Evolutionary conservation across 176 grass and related monocot species (phyloP), one percentile per base, ranked within the genome.

Genomic region (Lolium perenne): DNA sequence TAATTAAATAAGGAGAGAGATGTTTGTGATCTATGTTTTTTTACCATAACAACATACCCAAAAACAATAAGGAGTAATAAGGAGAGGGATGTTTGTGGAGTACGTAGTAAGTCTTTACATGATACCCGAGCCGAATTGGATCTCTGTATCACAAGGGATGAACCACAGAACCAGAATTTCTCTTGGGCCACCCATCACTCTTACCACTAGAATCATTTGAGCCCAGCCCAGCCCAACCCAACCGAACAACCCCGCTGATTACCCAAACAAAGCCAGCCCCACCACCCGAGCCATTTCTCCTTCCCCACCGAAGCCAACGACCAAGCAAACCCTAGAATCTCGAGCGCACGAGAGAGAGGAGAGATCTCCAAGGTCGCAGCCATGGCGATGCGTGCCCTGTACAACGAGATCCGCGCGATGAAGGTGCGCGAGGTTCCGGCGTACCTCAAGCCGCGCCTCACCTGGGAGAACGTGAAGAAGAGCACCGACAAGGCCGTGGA

Each of bases 351-450:
- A 73, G 49, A 43, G 4, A 71, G 80, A 70, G 60, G 49, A 43
- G 4, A 71, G 80, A 70, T 50, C 63, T 56, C 63, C 80, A 1
- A 82, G 53, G 21, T 22, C 17, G 25, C 51, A 10, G 0, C 74
- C 74, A 98, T 95, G 95, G 93, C 95, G 83, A 20, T 93, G 63
- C 93, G 93, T 13, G 84, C 88, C 18, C 91, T 98, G 73, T 94
- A 89, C 88, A 94, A 91, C 86, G 93, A 94, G 86, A 91, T 98
- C 82, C 87, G 83, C 78, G 78, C 77, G 17, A 70, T 94, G 91
- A 98, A 92, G 95, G 89, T 95, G 79, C 85, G 93, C 14, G 93
- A 95, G 15, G 71, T 95, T 7, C 95, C 93, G 4, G 75, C 38
- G 0, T 83, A 92, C 86, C 77, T 95, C 55, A 98, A 95, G 86